phyloP scores from a whole-genome alignment of 768 basidiomycete species.

The Tricholoma sp. region DNA sequence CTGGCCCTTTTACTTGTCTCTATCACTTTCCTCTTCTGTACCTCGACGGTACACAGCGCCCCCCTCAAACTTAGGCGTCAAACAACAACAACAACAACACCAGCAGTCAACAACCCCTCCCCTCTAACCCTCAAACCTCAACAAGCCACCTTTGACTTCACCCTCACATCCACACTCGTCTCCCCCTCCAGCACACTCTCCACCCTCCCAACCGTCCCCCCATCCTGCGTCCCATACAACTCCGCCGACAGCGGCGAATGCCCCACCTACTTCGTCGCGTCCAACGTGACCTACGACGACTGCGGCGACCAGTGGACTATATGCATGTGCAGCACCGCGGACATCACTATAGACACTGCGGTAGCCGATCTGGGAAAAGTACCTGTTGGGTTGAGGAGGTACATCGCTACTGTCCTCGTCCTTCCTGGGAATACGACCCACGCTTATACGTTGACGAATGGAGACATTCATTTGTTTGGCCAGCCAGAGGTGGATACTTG shows the following conservation, averaged over 20 bases:
- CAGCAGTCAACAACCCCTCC: too few species aligned
- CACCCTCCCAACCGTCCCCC: slow-evolving; percentile 10
- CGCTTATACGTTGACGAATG: slow-evolving; percentile 28
- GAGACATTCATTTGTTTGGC: slow-evolving; percentile 27
- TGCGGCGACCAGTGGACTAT: slow-evolving; percentile 21
- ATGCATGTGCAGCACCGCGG: slow-evolving; percentile 24
- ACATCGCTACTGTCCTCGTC: slow-evolving; percentile 19
- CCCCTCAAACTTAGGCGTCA: slow-evolving; percentile 7
- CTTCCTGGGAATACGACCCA: slow-evolving; percentile 12
- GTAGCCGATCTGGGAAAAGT: slow-evolving; percentile 23
- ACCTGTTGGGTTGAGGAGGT: slow-evolving; percentile 28
- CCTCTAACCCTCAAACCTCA: slow-evolving; percentile 13
- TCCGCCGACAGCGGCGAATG: slow-evolving; percentile 15
- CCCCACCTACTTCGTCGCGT: slow-evolving; percentile 15
- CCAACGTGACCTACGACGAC: slow-evolving; percentile 24
- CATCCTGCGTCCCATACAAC: slow-evolving; percentile 12
- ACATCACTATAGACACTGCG: slow-evolving; percentile 22
- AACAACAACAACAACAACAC: too few species aligned
- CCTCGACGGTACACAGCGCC: slow-evolving; percentile 1
- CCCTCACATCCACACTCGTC: slow-evolving; percentile 12
- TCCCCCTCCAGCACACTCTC: slow-evolving; percentile 9
- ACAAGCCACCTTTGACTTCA: slow-evolving; percentile 14
- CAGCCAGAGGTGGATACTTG: slow-evolving; percentile 20
- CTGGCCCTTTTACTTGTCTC: slow-evolving; percentile 13
- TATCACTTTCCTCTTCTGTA: background rate